phyloP scores from a whole-genome alignment of 2,329 filamentous ascomycete species.

The Biscogniauxia mediterranea region DNA sequence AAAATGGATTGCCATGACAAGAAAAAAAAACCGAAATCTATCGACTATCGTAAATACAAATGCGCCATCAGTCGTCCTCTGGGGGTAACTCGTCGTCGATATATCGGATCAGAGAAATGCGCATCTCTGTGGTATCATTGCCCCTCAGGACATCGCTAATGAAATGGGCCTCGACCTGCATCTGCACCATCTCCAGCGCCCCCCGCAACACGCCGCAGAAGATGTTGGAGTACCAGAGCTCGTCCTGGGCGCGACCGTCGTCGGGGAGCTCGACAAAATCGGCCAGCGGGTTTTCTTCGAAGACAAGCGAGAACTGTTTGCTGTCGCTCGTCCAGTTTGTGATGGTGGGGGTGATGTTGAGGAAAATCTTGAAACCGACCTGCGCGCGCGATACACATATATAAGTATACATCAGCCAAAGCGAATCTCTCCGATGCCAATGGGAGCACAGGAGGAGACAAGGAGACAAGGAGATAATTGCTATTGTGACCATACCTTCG shows the following conservation, averaged over 20 bases:
- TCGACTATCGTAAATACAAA: conserved; percentile 1
- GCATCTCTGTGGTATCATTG: conserved; percentile 96
- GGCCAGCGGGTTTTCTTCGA: conserved; percentile 94
- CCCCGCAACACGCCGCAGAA: conserved; percentile 90
- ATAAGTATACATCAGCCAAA: conserved; percentile 23
- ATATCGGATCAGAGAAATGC: conserved; percentile 85
- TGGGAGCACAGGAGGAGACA: not conserved
- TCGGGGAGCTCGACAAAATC: conserved; percentile 98
- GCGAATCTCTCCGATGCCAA: not conserved
- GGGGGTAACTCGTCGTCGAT: conserved; percentile 97
- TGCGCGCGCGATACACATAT: conserved; percentile 36
- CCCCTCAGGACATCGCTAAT: conserved; percentile 90
- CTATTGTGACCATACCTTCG: conserved; percentile 59
- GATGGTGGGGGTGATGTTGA: conserved; percentile 91
- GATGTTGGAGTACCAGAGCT: conserved; percentile 98
- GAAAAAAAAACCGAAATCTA: not conserved
- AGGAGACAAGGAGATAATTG: not conserved
- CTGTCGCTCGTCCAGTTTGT: conserved; percentile 96
- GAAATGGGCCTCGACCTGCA: conserved; percentile 97
- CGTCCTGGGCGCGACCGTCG: conserved; percentile 91
- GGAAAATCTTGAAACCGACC: conserved; percentile 98
- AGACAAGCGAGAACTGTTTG: conserved; percentile 93
- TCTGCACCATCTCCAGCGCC: conserved; percentile 97
- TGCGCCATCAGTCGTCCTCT: conserved; percentile 73
- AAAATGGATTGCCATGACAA: not conserved